phyloP scores from a whole-genome alignment of 768 basidiomycete species.

The Tremella fuciformis region DNA sequence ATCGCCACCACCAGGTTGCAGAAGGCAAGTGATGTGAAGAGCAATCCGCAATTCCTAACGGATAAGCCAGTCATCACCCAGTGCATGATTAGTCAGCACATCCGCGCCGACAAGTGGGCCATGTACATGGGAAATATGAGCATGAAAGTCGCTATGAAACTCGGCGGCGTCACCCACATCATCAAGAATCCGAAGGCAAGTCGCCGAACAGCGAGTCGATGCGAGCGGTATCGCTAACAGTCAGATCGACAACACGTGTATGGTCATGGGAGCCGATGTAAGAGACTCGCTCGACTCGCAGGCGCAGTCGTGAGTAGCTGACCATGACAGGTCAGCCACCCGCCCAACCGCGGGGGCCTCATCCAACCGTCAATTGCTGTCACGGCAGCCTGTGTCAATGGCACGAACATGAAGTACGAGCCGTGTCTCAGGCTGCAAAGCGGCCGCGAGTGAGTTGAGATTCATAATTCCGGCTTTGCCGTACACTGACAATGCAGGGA shows the following conservation, averaged over 20 bases:
- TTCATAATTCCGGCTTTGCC: neutral
- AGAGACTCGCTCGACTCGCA: neutral
- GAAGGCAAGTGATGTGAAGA: constrained; percentile 2
- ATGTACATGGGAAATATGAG: constrained; percentile 47
- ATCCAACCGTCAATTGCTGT: constrained; percentile 45
- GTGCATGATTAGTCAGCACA: constrained; percentile 40
- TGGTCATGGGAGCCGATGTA: constrained; percentile 46
- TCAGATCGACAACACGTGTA: constrained; percentile 32
- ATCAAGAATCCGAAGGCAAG: constrained; percentile 26
- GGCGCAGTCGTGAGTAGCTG: neutral
- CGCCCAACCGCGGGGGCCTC: constrained; percentile 26
- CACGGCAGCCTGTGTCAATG: constrained; percentile 32
- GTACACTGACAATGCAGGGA: constrained; percentile 26
- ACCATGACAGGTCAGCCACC: constrained; percentile 20
- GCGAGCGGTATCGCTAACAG: constrained; percentile 6
- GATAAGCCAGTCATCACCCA: constrained; percentile 46
- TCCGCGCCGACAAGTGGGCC: constrained; percentile 21
- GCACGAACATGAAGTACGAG: constrained; percentile 34
- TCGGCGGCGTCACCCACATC: constrained; percentile 49
- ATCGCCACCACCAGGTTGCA: constrained; percentile 17
- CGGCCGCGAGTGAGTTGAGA: constrained; percentile 37
- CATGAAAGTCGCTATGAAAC: constrained; percentile 51
- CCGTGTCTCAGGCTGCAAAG: constrained; percentile 45
- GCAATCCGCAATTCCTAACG: neutral
- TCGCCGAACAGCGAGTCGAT: constrained; percentile 17